A percentile compares a stretch with the other conserved stretches of the same genome.
Evolutionary conservation across 169 alveolate species (phyloP).

Genomic region (Plasmodium malariae): DNA sequence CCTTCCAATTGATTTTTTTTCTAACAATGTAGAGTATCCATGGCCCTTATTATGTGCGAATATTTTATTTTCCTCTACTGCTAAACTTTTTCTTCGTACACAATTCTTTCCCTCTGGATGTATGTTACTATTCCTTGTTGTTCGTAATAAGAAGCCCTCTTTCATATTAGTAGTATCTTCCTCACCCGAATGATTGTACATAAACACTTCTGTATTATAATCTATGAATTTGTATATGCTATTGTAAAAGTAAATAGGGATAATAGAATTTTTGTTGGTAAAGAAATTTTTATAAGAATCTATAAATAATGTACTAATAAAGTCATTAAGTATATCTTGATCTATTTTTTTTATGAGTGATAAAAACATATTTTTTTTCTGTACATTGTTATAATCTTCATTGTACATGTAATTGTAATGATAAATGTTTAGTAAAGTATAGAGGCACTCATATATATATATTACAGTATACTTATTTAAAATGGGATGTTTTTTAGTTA

Average conservation of each 20-base stretch:
- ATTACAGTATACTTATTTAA: constrained; percentile 70
- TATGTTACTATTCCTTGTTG: too few species aligned
- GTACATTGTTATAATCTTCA: constrained; percentile 1
- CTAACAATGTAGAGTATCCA: too few species aligned
- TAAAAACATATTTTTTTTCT: constrained; percentile 69
- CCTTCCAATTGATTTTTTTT: too few species aligned
- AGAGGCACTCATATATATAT: constrained; percentile 73
- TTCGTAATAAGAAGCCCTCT: too few species aligned
- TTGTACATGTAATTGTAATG: constrained; percentile 24
- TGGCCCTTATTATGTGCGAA: too few species aligned
- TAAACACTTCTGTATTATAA: constrained; percentile 68
- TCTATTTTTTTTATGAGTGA: constrained; percentile 56
- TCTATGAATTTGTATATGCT: constrained; percentile 68
- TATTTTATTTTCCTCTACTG: too few species aligned
- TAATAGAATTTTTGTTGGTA: constrained; percentile 20
- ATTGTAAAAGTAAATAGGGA: constrained; percentile 55
- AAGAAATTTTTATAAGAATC: constrained; percentile 59
- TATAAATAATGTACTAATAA: constrained; percentile 47
- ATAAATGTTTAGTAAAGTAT: constrained; percentile 61
- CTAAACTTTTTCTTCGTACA: too few species aligned
- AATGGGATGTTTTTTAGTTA: constrained; percentile 70
- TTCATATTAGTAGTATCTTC: too few species aligned
- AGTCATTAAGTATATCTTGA: constrained; percentile 1
- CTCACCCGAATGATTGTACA: too few species aligned
- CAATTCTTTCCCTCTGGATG: too few species aligned